Percentiles rank a stretch among this genome's conserved stretches.
phyloP scores from a whole-genome alignment of 106 monocot species.

The Amphibolis antarctica region DNA sequence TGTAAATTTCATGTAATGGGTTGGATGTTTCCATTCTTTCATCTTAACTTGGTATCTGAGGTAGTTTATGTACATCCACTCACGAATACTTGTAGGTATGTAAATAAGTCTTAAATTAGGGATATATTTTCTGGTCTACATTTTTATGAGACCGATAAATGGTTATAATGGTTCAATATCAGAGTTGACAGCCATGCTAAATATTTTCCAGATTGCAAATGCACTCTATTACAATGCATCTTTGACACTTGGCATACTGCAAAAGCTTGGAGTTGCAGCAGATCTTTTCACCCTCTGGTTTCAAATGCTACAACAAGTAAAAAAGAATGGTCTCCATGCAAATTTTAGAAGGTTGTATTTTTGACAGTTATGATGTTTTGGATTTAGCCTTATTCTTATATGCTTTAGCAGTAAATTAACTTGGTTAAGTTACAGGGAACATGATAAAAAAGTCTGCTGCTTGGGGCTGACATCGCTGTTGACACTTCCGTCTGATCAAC shows the following conservation, averaged over 20 bases:
- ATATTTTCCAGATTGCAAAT: conserved; percentile 61
- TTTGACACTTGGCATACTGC: conserved; percentile 55
- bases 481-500: conserved; percentile 50
- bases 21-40: no score
- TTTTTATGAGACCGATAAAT: no score
- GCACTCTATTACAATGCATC: conserved; percentile 81
- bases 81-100: no score
- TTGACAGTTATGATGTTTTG: not conserved
- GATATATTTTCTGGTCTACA: no score
- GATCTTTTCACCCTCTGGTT: conserved; percentile 87
- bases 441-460: conserved; percentile 96
- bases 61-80: no score
- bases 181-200: not conserved
- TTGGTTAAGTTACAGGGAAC: conserved; percentile 46
- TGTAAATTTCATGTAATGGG: no score
- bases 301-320: conserved; percentile 83
- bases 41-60: no score
- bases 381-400: not conserved
- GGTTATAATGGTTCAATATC: not conserved
- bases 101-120: no score
- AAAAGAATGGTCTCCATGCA: conserved; percentile 62
- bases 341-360: conserved; percentile 68
- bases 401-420: not conserved
- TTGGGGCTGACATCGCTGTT: conserved; percentile 92
- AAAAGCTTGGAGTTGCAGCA: conserved; percentile 76